Percentiles rank a stretch among this genome's conserved stretches.
phyloP scores from a whole-genome alignment of 192 early-diverging fungal species.

The Linnemannia elongata region DNA sequence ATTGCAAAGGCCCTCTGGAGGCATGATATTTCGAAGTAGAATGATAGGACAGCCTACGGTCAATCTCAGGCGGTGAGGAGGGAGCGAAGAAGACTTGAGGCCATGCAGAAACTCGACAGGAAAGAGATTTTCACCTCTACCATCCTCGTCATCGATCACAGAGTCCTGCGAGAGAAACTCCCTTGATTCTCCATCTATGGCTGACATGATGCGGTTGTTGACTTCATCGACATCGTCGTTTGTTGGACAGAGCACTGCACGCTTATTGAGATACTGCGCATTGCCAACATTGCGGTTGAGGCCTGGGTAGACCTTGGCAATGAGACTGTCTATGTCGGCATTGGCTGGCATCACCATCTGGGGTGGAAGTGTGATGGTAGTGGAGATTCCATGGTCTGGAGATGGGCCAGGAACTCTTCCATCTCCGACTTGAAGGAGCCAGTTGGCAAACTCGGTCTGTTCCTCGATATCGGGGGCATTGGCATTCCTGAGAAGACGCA shows the following conservation, averaged over 20 bases:
- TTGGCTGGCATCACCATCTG: constrained; percentile 18
- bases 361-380: constrained; percentile 4
- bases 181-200: constrained; percentile 3
- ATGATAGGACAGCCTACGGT: constrained; percentile 13
- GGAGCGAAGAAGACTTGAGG: constrained; percentile 16
- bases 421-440: constrained; percentile 21
- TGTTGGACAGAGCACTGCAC: constrained; percentile 19
- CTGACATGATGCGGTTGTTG: constrained; percentile 8
- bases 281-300: constrained; percentile 1
- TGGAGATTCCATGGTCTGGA: not conserved
- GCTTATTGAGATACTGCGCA: not conserved
- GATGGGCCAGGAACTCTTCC: not conserved
- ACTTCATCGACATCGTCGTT: constrained; percentile 35
- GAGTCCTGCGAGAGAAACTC: constrained; percentile 16
- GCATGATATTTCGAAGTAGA: constrained; percentile 31
- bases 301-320: constrained; percentile 26
- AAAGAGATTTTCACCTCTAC: not conserved
- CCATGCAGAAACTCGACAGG: constrained; percentile 32
- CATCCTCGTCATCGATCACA: not conserved
- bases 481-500: not conserved
- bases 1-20: constrained; percentile 34
- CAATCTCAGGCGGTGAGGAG: constrained; percentile 28
- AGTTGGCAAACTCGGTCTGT: constrained; percentile 13
- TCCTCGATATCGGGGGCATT: not conserved
- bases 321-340: not conserved